Percentiles rank a stretch among this genome's conserved stretches.
Evolutionary conservation across 495 filamentous ascomycete species (phyloP).

Genomic region (Penicillium silybi): DNA sequence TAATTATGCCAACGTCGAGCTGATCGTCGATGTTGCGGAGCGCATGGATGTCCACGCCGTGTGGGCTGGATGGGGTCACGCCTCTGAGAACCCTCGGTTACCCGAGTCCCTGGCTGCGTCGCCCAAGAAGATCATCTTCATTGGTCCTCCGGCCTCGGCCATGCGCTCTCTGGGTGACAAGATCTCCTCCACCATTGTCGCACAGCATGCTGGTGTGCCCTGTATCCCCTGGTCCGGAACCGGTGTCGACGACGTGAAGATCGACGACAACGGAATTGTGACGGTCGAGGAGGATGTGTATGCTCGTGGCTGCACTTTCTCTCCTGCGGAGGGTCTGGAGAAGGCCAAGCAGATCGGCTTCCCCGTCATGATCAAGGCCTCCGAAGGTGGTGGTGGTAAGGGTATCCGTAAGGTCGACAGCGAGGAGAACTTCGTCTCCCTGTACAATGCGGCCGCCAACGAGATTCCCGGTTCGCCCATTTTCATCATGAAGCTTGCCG

Average conservation of each 20-base stretch:
- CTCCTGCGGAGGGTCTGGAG: conserved; percentile 80
- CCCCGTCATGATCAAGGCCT: conserved; percentile 99
- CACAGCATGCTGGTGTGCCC: conserved; percentile 93
- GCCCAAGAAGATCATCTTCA: conserved; percentile 97
- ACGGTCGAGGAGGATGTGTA: conserved; percentile 87
- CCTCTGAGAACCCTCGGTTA: conserved; percentile 96
- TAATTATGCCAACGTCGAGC: conserved; percentile 99
- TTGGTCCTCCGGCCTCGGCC: conserved; percentile 93
- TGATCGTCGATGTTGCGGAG: conserved; percentile 99
- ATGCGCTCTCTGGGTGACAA: conserved; percentile 99
- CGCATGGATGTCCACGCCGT: conserved; percentile 97
- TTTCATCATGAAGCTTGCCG: conserved; percentile 99
- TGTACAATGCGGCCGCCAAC: conserved; percentile 93
- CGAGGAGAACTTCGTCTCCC: conserved; percentile 74
- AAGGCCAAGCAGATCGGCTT: conserved; percentile 92
- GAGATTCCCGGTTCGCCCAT: conserved; percentile 99
- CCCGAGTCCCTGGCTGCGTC: conserved; percentile 94
- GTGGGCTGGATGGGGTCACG: conserved; percentile 99
- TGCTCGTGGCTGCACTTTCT: conserved; percentile 82
- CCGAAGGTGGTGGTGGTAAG: conserved; percentile 99
- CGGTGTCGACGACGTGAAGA: conserved; percentile 74
- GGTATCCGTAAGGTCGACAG: conserved; percentile 94
- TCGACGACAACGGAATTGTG: conserved; percentile 83
- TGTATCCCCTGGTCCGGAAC: conserved; percentile 99
- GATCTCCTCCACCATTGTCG: conserved; percentile 98